These are phyloP conservation scores for Scalesia atractyloides DNA, from an alignment of 129 eudicot species.

Conservation along the genomic window DNA sequence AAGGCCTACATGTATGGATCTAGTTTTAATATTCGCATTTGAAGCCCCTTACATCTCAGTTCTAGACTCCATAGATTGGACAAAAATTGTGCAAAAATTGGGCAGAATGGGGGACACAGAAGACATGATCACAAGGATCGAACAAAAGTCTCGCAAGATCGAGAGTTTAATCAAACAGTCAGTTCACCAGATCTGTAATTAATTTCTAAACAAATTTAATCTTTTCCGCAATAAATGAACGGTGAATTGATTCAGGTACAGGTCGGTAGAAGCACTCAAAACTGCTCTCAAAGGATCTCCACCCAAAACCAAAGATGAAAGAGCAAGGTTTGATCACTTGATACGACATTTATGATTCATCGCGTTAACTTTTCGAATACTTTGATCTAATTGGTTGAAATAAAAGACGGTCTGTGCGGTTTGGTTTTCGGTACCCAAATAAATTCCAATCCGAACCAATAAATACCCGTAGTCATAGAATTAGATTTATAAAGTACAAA, in stretches of 20 bases:
- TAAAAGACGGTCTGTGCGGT: neutral
- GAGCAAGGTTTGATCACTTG: slow-evolving; percentile 62
- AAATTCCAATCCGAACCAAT: too few species aligned
- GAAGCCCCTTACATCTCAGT: slow-evolving; percentile 4
- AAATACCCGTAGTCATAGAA: too few species aligned
- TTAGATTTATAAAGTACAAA: too few species aligned
- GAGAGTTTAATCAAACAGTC: slow-evolving; percentile 90
- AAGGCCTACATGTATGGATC: too few species aligned
- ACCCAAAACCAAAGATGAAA: slow-evolving; percentile 77
- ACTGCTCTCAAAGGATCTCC: slow-evolving; percentile 93
- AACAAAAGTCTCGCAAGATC: slow-evolving; percentile 91
- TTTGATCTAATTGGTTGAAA: neutral
- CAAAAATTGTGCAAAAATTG: neutral
- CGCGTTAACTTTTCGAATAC: too few species aligned
- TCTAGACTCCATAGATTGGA: neutral
- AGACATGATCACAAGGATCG: slow-evolving; percentile 81
- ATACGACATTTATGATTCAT: neutral
- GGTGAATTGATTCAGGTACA: slow-evolving; percentile 47
- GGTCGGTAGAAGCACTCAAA: slow-evolving; percentile 84
- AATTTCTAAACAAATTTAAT: neutral
- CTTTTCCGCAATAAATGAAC: neutral
- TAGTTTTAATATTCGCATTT: neutral
- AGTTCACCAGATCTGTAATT: slow-evolving; percentile 4
- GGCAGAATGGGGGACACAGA: slow-evolving; percentile 68
- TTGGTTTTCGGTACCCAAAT: too few species aligned